A percentile compares a stretch with the other conserved stretches of the same genome.
Evolutionary conservation across 805 yeast species (phyloP).

Genomic region (Naumovozyma castellii): DNA sequence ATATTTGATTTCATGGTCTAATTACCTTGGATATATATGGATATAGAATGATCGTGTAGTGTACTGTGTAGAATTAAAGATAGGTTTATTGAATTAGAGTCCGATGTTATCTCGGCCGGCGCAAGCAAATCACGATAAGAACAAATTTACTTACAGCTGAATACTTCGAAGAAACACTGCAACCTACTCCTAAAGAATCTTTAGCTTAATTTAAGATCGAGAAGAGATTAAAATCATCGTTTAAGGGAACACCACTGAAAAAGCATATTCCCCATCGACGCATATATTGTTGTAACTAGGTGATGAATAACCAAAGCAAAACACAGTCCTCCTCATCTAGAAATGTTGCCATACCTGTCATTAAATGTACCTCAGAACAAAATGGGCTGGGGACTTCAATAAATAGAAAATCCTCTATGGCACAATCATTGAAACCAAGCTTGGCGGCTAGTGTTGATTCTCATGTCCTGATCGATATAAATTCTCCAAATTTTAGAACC

Average conservation of each 20-base stretch:
- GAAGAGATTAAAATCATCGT: no score
- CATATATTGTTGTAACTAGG: no score
- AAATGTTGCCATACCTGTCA: background rate
- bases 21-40: background rate
- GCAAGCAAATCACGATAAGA: background rate
- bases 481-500: conserved; percentile 27
- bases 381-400: background rate
- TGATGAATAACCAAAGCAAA: background rate
- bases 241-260: no score
- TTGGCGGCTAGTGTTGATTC: conserved; percentile 13
- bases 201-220: no score
- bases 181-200: no score
- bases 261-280: no score
- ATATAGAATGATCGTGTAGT: no score
- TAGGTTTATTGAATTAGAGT: background rate
- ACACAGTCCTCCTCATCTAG: background rate
- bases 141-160: background rate
- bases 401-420: background rate
- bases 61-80: no score
- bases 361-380: background rate
- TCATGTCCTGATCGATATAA: conserved; percentile 21
- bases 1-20: conserved; percentile 58
- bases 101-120: background rate
- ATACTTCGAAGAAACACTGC: no score
- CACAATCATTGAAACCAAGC: background rate